A percentile compares a stretch with the other conserved stretches of the same genome.
Conservation (phyloP, 169 alveolate species). For the Amoebophrya sp. region DNA sequence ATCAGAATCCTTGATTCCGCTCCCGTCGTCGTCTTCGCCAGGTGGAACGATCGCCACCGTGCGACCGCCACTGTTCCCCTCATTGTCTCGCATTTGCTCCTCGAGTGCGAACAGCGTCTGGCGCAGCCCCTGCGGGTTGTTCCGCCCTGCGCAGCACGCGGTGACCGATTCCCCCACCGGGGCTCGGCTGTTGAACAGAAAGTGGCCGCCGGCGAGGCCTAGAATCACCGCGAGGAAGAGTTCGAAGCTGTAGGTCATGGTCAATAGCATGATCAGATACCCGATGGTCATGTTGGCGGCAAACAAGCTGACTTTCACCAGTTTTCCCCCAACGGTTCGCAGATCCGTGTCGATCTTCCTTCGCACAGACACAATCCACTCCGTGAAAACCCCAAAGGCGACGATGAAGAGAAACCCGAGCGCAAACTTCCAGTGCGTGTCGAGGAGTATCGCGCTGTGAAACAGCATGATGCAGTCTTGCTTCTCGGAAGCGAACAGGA, state of each 20-base stretch:
- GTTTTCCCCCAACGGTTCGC: background rate
- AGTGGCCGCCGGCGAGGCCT: background rate
- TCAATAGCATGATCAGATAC: background rate
- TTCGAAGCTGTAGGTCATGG: background rate
- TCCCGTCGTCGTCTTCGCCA: too few relatives aligned
- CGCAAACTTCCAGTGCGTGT: background rate
- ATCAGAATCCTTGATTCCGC: too few relatives aligned
- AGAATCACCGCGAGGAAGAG: background rate
- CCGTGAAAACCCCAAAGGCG: background rate
- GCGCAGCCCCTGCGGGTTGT: background rate
- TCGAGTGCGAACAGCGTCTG: background rate
- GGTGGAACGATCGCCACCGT: too few relatives aligned
- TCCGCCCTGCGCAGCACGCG: background rate
- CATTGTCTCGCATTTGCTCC: too few relatives aligned
- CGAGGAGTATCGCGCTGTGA: background rate
- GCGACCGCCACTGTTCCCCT: too few relatives aligned
- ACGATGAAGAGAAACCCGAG: background rate
- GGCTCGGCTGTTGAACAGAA: background rate
- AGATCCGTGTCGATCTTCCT: background rate
- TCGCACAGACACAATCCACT: background rate
- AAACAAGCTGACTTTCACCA: background rate
- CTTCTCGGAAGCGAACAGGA: background rate
- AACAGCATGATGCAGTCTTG: background rate
- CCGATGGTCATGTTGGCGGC: background rate
- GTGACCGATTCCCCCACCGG: background rate